Base-by-base conservation (phyloP, 768 basidiomycete species). In the Boletus reticuloceps region DNA sequence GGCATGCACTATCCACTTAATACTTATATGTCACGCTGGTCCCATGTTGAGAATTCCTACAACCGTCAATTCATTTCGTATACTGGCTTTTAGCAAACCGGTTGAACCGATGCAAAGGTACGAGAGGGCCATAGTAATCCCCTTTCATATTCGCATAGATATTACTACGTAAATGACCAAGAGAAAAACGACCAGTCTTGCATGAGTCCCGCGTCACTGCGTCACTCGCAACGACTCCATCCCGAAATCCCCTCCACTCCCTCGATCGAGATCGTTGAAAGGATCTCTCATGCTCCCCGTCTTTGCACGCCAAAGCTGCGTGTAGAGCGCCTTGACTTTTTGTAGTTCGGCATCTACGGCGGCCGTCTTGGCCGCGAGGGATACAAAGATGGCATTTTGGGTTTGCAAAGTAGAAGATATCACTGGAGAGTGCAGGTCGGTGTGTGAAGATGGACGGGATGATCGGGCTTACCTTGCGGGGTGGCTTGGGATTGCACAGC, bases 251-350 rank as follows among this genome's bases (percentile, higher is more conserved):
- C 67, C 66, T 12, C 72, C 73, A 37, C 53, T 65, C 2, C 74
- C 73, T n/a, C 74, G 70, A 55, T 74, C 73, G 27, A 71, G 64
- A 32, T 78, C 77, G 59, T 85, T 83, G 66, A 93, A 94, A 9
- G 91, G 91, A 68, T 93, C 90, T 55, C 91, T 77, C 70, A 86
- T 84, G 62, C 89, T 92, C 31, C 91, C 91, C 16, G 88, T 92
- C 68, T 85, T 84, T 17, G 82, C 77, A 13, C 88, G 82, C 88
- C 89, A 93, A 7, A 91, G 73, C 62, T 90, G 87, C 0, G 86
- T 87, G 60, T 91, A 91, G 12, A 87, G 66, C 11, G 75, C 70
- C 67, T 91, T 91, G 62, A 94, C 80, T 72, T 85, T 87, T 65
- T 90, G 85, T 25, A 93, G 67, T 61, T 91, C 88, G 3, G 80